Conservation (phyloP, 2,329 filamentous ascomycete genomes). For the Lecanicillium sp. region DNA sequence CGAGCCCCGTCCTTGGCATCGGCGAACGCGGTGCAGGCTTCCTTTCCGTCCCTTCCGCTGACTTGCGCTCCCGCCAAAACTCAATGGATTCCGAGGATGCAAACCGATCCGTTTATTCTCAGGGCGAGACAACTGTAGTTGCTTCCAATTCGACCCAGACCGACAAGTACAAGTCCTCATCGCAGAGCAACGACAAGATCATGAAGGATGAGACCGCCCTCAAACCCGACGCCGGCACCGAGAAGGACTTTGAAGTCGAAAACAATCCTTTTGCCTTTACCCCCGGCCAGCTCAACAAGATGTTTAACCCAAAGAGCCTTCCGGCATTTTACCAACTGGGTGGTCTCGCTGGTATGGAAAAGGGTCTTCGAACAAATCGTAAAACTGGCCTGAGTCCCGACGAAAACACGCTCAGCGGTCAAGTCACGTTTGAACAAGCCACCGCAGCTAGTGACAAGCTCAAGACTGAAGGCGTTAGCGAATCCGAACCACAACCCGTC, state of each 20-base stretch:
- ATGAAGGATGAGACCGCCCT: constrained; percentile 61
- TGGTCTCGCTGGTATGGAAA: constrained; percentile 69
- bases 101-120: constrained; percentile 48
- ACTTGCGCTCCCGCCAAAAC: constrained; percentile 52
- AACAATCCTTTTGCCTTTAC: constrained; percentile 82
- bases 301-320: constrained; percentile 83
- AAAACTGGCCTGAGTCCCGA: constrained; percentile 68
- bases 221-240: constrained; percentile 66
- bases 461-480: constrained; percentile 19
- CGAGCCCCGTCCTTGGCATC: constrained; percentile 41
- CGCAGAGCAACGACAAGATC: constrained; percentile 43
- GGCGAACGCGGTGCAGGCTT: constrained; percentile 44
- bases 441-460: constrained; percentile 31
- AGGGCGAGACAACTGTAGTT: constrained; percentile 54
- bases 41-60: constrained; percentile 55
- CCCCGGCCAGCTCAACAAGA: constrained; percentile 75
- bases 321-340: constrained; percentile 74
- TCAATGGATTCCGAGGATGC: constrained; percentile 62
- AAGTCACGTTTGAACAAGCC: constrained; percentile 65
- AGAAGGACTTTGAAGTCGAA: constrained; percentile 65
- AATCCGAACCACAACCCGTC: constrained; percentile 2
- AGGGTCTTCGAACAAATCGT: constrained; percentile 66
- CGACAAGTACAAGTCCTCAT: constrained; percentile 28
- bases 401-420: constrained; percentile 57
- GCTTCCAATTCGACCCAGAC: constrained; percentile 34